Evolutionary conservation across 1,284 basidiomycete genomes (phyloP).

Genomic region (Fistulinella staudtii): DNA sequence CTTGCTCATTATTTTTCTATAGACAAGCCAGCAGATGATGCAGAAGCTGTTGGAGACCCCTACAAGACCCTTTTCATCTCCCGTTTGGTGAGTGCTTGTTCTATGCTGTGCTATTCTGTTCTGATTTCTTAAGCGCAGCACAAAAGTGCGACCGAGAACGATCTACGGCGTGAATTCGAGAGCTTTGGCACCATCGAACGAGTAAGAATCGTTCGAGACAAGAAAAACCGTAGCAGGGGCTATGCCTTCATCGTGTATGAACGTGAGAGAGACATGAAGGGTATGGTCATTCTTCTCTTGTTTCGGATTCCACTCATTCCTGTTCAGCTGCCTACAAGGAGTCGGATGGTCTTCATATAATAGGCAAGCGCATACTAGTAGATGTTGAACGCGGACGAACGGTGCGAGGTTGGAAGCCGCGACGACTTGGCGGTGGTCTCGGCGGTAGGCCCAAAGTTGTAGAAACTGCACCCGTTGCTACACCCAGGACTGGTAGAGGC

Average conservation of each 20-base stretch:
- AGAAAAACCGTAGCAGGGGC: constrained; percentile 81
- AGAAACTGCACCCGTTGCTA: constrained; percentile 43
- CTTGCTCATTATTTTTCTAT: constrained; percentile 16
- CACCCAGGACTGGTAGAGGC: constrained; percentile 33
- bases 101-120: constrained; percentile 10
- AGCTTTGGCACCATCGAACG: constrained; percentile 92
- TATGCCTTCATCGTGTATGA: constrained; percentile 99
- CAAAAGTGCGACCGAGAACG: constrained; percentile 85
- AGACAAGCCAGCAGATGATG: constrained; percentile 90
- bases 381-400: constrained; percentile 98
- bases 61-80: constrained; percentile 99
- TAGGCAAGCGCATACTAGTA: constrained; percentile 92
- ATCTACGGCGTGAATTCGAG: constrained; percentile 93
- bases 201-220: constrained; percentile 87
- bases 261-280: constrained; percentile 98
- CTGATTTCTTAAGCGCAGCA: constrained; percentile 47
- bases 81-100: constrained; percentile 60
- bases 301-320: constrained; percentile 15
- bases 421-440: constrained; percentile 90
- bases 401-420: constrained; percentile 98
- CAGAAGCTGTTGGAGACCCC: constrained; percentile 94
- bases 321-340: constrained; percentile 94
- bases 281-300: constrained; percentile 40
- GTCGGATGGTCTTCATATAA: constrained; percentile 95
- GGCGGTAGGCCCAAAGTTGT: constrained; percentile 92